phyloP scores from a whole-genome alignment of 202 grass and related monocot species.

The Cymbopogon flexuosus region DNA sequence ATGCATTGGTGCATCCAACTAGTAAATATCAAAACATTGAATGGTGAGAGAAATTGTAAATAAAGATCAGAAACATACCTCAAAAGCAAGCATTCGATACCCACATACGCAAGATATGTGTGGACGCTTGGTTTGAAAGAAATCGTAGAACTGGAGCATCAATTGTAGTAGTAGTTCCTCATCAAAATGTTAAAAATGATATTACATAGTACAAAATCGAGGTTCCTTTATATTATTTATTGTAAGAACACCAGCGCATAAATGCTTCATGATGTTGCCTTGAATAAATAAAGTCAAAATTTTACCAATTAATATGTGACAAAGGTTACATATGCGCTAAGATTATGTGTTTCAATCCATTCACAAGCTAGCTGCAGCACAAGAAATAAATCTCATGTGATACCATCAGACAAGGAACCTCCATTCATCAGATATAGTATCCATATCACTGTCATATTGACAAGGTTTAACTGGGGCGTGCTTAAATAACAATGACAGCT shows the following conservation, averaged over 20 bases:
- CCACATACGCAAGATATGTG: not conserved
- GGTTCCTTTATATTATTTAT: not conserved
- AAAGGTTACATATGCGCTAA: not conserved
- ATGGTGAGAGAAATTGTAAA: not conserved
- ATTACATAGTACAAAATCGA: not conserved
- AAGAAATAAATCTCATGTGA: not conserved
- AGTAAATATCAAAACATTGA: not conserved
- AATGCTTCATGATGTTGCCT: not conserved
- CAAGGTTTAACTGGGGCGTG: not conserved
- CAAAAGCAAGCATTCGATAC: conserved; percentile 9
- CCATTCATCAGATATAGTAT: not conserved
- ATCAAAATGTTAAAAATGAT: conserved; percentile 4
- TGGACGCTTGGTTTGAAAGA: not conserved
- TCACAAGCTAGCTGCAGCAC: conserved; percentile 1
- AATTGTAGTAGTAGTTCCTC: not conserved
- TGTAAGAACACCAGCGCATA: not conserved
- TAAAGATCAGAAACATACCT: conserved; percentile 27
- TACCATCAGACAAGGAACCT: not conserved
- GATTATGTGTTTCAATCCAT: conserved; percentile 13
- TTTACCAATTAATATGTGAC: not conserved
- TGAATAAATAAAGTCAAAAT: not conserved
- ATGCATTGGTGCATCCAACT: not conserved
- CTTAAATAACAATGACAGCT: not conserved
- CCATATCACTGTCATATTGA: not conserved
- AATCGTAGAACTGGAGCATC: not conserved